Conservation (phyloP, 352 stramenopile species). For the Aphanomyces cochlioides region DNA sequence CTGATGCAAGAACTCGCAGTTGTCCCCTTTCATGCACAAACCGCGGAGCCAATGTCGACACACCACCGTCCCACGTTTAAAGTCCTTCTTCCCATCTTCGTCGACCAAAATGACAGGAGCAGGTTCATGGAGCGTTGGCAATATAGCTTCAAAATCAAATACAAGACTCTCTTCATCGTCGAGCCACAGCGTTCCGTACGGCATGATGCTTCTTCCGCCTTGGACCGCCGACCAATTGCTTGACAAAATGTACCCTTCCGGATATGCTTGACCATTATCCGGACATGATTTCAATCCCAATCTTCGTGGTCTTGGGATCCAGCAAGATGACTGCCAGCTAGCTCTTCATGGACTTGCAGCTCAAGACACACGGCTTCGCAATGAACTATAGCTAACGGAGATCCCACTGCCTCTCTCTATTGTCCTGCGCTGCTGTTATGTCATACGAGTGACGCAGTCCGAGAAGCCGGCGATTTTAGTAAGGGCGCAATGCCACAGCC, state of each 20-base stretch:
- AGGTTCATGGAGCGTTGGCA: slow-evolving; percentile 62
- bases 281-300: too few species aligned
- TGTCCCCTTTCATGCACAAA: slow-evolving; percentile 97
- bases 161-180: slow-evolving; percentile 63
- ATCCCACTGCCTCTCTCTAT: too few species aligned
- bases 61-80: slow-evolving; percentile 93
- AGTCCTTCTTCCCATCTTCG: slow-evolving; percentile 67
- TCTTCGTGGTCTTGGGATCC: too few species aligned
- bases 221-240: not conserved
- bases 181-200: slow-evolving; percentile 8
- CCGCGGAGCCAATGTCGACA: slow-evolving; percentile 97
- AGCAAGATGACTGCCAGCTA: too few species aligned
- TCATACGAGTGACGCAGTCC: too few species aligned
- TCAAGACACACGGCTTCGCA: too few species aligned
- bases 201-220: not conserved
- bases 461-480: too few species aligned
- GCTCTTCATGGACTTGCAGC: too few species aligned
- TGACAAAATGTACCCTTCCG: not conserved
- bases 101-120: slow-evolving; percentile 38
- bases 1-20: slow-evolving; percentile 95
- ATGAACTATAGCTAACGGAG: too few species aligned
- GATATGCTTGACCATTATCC: not conserved
- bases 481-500: too few species aligned
- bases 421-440: too few species aligned
- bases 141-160: slow-evolving; percentile 82